Conservation (phyloP, 2,329 filamentous ascomycete species). For the Hortaea sp. region DNA sequence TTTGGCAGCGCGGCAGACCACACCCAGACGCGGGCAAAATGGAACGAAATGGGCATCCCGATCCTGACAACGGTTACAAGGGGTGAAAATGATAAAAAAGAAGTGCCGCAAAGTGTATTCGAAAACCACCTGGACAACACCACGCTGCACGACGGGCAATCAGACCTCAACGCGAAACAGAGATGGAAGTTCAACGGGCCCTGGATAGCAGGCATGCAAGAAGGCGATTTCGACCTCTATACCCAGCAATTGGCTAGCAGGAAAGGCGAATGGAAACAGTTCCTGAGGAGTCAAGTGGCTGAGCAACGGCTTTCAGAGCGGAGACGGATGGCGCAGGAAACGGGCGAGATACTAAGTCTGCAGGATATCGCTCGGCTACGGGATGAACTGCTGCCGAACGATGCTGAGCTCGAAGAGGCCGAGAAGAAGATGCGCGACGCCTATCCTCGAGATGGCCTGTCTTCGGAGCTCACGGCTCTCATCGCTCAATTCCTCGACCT, state of each 20-base stretch:
- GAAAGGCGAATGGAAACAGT: constrained; percentile 27
- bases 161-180: constrained; percentile 17
- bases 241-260: constrained; percentile 1
- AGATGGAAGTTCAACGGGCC: constrained; percentile 51
- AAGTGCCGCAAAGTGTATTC: constrained; percentile 25
- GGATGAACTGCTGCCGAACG: constrained; percentile 7
- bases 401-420: constrained; percentile 20
- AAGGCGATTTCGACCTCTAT: constrained; percentile 45
- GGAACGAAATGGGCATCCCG: constrained; percentile 68
- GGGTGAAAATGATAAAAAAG: constrained; percentile 1
- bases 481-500: constrained; percentile 49
- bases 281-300: constrained; percentile 17
- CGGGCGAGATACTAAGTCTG: constrained; percentile 8
- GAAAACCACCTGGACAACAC: constrained; percentile 38
- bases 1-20: constrained; percentile 78
- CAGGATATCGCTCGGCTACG: neutral
- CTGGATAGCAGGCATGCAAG: constrained; percentile 47
- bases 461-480: constrained; percentile 41
- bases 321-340: constrained; percentile 10
- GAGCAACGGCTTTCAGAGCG: constrained; percentile 5
- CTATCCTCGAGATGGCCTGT: constrained; percentile 37
- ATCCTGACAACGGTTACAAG: constrained; percentile 42
- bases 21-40: constrained; percentile 71
- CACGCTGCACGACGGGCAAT: neutral
- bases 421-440: constrained; percentile 34